These are phyloP conservation scores for Kodamaea hsintzibuensis DNA, from an alignment of 805 yeast species.

Conservation along the genomic window DNA sequence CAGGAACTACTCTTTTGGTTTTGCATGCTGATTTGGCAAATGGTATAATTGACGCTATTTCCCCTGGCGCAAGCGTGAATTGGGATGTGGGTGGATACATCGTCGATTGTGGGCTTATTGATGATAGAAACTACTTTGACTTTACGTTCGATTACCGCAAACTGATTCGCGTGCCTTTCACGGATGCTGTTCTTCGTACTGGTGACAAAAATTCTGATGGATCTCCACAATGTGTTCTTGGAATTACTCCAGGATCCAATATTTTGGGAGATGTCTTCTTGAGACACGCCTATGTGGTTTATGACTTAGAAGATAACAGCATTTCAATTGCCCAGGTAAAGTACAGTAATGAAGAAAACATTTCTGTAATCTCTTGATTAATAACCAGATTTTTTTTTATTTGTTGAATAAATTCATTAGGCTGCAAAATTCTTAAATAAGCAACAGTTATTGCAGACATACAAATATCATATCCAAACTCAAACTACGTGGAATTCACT, in stretches of 20 bases:
- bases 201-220: slow-evolving; percentile 11
- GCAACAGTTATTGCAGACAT: too few species aligned
- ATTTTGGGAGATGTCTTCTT: slow-evolving; percentile 56
- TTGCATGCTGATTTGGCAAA: slow-evolving; percentile 32
- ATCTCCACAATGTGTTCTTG: not conserved
- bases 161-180: slow-evolving; percentile 15
- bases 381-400: too few species aligned
- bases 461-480: too few species aligned
- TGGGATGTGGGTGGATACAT: slow-evolving; percentile 11
- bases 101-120: slow-evolving; percentile 16
- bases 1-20: slow-evolving; percentile 56
- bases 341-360: slow-evolving; percentile 18
- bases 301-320: slow-evolving; percentile 48
- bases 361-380: slow-evolving; percentile 6
- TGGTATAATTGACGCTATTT: slow-evolving; percentile 3
- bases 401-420: not conserved
- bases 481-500: too few species aligned
- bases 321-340: slow-evolving; percentile 50
- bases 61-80: slow-evolving; percentile 6
- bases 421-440: not conserved
- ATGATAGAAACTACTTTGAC: slow-evolving; percentile 9
- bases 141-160: slow-evolving; percentile 12
- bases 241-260: slow-evolving; percentile 1
- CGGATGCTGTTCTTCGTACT: slow-evolving; percentile 11
- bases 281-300: slow-evolving; percentile 53